phyloP scores from a whole-genome alignment of 192 early-diverging fungal species.

The Glomus cerebriforme region DNA sequence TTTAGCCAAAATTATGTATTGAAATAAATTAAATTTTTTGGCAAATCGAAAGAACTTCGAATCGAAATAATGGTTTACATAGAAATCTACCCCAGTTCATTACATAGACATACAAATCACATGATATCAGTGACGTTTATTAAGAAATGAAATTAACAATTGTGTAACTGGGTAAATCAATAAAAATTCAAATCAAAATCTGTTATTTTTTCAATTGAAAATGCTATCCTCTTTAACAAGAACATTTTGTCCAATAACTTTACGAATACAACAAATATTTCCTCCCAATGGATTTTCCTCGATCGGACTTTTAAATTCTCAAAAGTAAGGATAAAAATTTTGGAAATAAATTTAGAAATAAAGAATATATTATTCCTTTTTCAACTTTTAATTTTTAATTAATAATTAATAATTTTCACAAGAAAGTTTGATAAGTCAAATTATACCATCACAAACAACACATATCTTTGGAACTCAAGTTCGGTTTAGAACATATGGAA shows the following conservation, averaged over 20 bases:
- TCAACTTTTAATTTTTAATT: neutral
- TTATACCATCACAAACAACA: constrained; percentile 5
- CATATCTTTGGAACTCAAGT: constrained; percentile 44
- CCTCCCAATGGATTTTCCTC: neutral
- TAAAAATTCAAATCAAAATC: too few species aligned
- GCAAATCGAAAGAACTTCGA: too few species aligned
- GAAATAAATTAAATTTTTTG: too few species aligned
- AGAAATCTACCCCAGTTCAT: too few species aligned
- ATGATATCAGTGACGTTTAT: too few species aligned
- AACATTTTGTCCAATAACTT: neutral
- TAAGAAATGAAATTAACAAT: too few species aligned
- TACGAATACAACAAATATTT: neutral
- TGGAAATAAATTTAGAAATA: neutral
- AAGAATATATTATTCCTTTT: too few species aligned
- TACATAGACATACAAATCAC: too few species aligned
- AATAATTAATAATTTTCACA: neutral
- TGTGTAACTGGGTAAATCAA: too few species aligned
- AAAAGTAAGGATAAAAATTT: neutral
- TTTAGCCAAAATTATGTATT: too few species aligned
- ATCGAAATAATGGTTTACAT: too few species aligned
- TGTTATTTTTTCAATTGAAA: neutral
- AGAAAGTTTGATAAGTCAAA: neutral
- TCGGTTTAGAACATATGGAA: constrained; percentile 83
- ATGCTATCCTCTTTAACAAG: neutral
- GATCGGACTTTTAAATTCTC: neutral